Percentiles rank a stretch among this genome's conserved stretches.
These are phyloP conservation scores for Paramarasmius palmivorus DNA, from an alignment of 1,284 basidiomycete species.

Conservation along the genomic window DNA sequence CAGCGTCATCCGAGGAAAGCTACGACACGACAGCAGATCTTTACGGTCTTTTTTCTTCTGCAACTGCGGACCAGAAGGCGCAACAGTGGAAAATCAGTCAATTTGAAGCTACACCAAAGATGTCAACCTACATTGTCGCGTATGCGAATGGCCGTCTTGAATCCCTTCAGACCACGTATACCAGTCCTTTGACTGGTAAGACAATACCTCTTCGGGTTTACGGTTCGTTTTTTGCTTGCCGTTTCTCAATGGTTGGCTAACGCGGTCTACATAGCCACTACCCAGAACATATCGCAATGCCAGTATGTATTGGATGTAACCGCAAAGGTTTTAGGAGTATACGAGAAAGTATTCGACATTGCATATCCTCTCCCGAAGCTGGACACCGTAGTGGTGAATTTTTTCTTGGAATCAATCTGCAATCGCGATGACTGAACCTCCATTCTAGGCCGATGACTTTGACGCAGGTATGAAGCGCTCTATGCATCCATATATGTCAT, in stretches of 20 bases:
- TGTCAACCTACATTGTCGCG: constrained; percentile 82
- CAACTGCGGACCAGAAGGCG: constrained; percentile 23
- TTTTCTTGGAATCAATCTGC: constrained; percentile 21
- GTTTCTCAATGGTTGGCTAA: not conserved
- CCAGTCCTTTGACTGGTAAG: constrained; percentile 64
- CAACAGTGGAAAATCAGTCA: constrained; percentile 61
- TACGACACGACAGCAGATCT: constrained; percentile 30
- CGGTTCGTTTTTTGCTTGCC: constrained; percentile 32
- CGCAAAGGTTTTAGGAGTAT: constrained; percentile 84
- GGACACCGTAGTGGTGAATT: constrained; percentile 75
- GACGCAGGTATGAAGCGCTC: too few relatives aligned
- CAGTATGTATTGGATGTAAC: constrained; percentile 89
- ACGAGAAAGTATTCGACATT: constrained; percentile 90
- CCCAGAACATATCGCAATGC: constrained; percentile 81
- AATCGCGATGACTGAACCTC: not conserved
- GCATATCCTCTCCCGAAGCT: constrained; percentile 95
- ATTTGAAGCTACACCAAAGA: constrained; percentile 65
- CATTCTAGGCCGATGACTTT: constrained; percentile 2
- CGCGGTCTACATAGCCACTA: constrained; percentile 55
- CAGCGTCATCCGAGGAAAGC: constrained; percentile 43
- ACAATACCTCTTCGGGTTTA: constrained; percentile 74
- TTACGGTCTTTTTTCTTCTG: constrained; percentile 28
- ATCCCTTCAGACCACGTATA: constrained; percentile 65
- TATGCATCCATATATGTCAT: too few relatives aligned
- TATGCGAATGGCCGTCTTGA: constrained; percentile 77